Conservation (phyloP, 371 early-diverging fungal genomes). For the Saksenaea oblongispora region DNA sequence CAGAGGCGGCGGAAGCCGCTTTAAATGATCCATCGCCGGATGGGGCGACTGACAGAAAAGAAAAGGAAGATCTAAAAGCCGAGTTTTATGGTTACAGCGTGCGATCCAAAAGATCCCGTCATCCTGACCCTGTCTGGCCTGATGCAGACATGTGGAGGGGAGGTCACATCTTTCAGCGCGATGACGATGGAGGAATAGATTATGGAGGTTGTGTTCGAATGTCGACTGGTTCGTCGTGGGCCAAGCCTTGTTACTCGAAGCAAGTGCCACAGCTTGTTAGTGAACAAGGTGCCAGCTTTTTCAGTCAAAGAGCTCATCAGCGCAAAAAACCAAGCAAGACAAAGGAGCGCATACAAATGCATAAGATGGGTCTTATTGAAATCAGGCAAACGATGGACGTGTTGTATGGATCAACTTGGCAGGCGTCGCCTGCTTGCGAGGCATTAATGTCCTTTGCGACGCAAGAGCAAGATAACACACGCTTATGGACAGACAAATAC, state of each 20-base stretch:
- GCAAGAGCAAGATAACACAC: not conserved
- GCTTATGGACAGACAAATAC: constrained; percentile 36
- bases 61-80: not conserved
- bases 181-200: not conserved
- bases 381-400: not conserved
- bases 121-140: not conserved
- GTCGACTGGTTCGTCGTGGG: not conserved
- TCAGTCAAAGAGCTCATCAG: not conserved
- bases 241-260: not conserved
- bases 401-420: not conserved
- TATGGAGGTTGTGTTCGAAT: not conserved
- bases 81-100: not conserved
- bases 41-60: not conserved
- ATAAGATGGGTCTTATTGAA: not conserved
- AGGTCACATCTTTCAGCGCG: not conserved
- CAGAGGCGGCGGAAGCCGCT: too few relatives aligned
- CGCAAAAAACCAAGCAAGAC: not conserved
- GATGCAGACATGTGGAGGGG: not conserved
- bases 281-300: not conserved
- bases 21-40: not conserved
- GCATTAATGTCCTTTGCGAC: not conserved
- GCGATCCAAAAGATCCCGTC: not conserved
- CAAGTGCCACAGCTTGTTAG: not conserved
- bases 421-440: not conserved
- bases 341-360: not conserved